Evolutionary conservation across 257 asterid genomes (phyloP), one percentile per base, ranked within the genome.

Genomic region (Rhazya stricta): DNA sequence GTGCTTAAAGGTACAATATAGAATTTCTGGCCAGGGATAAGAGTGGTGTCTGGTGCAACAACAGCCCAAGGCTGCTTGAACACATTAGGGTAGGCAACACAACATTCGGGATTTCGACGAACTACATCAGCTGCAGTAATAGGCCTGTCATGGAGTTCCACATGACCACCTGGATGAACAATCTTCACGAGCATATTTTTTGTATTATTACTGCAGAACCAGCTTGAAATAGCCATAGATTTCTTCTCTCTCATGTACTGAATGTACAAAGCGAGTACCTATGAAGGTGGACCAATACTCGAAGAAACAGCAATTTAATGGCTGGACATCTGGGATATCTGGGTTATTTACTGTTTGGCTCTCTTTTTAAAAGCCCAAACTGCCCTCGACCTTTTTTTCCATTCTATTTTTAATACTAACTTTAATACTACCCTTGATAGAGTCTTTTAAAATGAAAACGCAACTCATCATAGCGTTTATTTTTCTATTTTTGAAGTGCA

Each of bases 131-230:
- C 73, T 4, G 91, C 95, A 54, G 82, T 71, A 43, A 91, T 46
- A 1, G 91, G 89, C 66, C 89, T 68, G 81, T 89, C 96, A 54
- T 89, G 95, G 30, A 91, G 87, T 83, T 91, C 96, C 0, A 89
- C 88, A 45, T 83, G 95, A 11, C 95, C 95, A 2, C 96, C 91
- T 37, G 94, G 91, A 79, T 89, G 94, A 43, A 89, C 89, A 74
- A 89, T 87, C 81, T 83, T 89, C 9, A 89, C 90, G 57, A 87
- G 80, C 79, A 81, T 37, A 36, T 72, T 81, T 61, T 79, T 83
- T 71, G 78, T 82, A 82, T 78, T 86, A 34, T 65, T 83, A 21
- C 79, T 71, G 74, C 92, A 87, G 12, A 91, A 29, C 94, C 96
- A 89, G 30, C 72, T 79, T 1, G 81, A 50, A 3, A 87, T 45